Conservation (phyloP, 352 stramenopile species). For the Phytophthora vignae region DNA sequence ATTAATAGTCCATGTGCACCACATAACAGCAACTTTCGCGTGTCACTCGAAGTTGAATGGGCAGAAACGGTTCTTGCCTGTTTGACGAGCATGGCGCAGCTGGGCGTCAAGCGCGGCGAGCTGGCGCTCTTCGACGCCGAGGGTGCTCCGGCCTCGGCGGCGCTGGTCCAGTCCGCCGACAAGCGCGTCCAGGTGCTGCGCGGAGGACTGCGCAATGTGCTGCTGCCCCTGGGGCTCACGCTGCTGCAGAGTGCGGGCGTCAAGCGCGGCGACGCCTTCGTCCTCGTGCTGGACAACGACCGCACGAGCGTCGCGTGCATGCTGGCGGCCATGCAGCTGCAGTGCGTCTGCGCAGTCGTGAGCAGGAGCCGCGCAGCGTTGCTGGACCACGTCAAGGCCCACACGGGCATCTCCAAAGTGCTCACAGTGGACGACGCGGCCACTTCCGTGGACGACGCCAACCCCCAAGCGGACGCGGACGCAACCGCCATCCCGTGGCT, state of each 20-base stretch:
- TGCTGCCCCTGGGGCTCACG: constrained; percentile 59
- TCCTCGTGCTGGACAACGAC: constrained; percentile 81
- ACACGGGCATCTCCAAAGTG: constrained; percentile 71
- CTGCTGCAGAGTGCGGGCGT: constrained; percentile 52
- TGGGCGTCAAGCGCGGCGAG: constrained; percentile 73
- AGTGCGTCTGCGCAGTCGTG: constrained; percentile 66
- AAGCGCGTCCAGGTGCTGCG: constrained; percentile 43
- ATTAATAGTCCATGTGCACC: background rate
- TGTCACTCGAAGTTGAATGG: constrained; percentile 1
- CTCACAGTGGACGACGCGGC: constrained; percentile 56
- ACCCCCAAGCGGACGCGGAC: constrained; percentile 19
- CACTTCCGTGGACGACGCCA: constrained; percentile 27
- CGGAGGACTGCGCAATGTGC: constrained; percentile 48
- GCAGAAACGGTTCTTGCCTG: constrained; percentile 20
- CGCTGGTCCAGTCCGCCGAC: constrained; percentile 17
- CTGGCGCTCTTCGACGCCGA: constrained; percentile 57
- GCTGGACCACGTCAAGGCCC: constrained; percentile 53
- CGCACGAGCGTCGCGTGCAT: constrained; percentile 77
- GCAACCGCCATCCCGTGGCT: constrained; percentile 40
- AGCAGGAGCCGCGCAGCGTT: constrained; percentile 54
- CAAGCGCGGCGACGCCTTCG: constrained; percentile 50
- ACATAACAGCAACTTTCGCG: background rate
- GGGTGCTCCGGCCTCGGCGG: constrained; percentile 12
- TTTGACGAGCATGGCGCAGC: constrained; percentile 28
- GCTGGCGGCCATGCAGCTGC: constrained; percentile 70